Base-by-base conservation (phyloP, 2,329 filamentous ascomycete species). In the Sporothrix brasiliensis region DNA sequence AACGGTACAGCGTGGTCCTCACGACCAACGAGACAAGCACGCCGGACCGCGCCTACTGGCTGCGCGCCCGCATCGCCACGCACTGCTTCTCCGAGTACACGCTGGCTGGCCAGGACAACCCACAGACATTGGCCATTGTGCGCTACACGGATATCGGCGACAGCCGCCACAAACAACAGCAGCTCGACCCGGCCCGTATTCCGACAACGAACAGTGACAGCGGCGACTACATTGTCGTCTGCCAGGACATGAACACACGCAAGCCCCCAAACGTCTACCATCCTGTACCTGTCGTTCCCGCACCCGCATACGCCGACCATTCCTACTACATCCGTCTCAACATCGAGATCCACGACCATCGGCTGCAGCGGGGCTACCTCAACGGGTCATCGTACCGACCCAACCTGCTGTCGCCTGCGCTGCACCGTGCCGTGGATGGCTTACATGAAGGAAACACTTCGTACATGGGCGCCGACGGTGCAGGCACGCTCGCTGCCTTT, bases 1-100 rank as follows among this genome's bases (percentile, higher is more conserved):
- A 93, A 76, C 85, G 91, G 16, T 92, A 92, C 75, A 91, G 89
- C 75, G 83, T 90, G 16, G 78, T 92, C 0, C 75, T 93, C 1
- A 85, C 86, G 1, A 83, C 89, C 6, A 88, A 89, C 75, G 85
- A 86, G 65, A 83, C 73, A 7, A 81, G 82, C 0, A 77, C 78
- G 5, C 77, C 83, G 13, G 80, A 86, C 14, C 76, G 84, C 19
- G 81, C 86, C 9, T 92, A 89, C 75, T 90, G 90, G 80, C 84
- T 92, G 73, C 83, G 89, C 27, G 88, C 88, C 0, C 82, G 84
- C 60, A 88, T 89, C 85, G 79, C 88, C 39, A 86, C 82, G 7
- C 83, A 85, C 71, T 89, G 87, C 75, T 89, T 89, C 75, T 83
- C 84, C 7, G 82, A 86, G 61, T 81, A 84, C 44, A 80, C 82